These are phyloP conservation scores for Xylaria sp. DNA, from an alignment of 2,329 filamentous ascomycete species.

Conservation along the genomic window DNA sequence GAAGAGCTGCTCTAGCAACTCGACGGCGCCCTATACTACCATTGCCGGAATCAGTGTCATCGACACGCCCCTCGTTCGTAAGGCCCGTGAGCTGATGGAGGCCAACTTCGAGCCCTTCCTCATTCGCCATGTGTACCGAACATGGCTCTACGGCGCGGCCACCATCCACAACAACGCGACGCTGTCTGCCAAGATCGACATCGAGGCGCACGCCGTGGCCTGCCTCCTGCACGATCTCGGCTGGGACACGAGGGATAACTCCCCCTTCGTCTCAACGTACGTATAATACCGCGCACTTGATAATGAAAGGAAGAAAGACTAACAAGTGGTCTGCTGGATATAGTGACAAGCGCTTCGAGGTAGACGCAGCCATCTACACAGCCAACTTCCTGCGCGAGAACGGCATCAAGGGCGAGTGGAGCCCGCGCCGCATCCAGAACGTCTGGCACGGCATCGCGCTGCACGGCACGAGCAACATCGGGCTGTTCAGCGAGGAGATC, in stretches of 20 bases:
- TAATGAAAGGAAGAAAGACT: neutral
- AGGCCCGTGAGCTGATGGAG: slow-evolving; percentile 36
- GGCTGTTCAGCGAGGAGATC: slow-evolving; percentile 40
- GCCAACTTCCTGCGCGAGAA: slow-evolving; percentile 41
- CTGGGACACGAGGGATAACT: slow-evolving; percentile 43
- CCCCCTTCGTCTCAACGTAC: slow-evolving; percentile 33
- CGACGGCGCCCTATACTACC: slow-evolving; percentile 40
- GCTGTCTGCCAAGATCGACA: slow-evolving; percentile 39
- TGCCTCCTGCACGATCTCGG: slow-evolving; percentile 45
- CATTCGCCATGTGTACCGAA: slow-evolving; percentile 41
- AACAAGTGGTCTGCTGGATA: neutral
- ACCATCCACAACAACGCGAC: slow-evolving; percentile 42
- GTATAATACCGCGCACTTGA: neutral
- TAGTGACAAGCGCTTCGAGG: slow-evolving; percentile 45
- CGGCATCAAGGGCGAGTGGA: slow-evolving; percentile 40
- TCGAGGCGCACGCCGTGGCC: slow-evolving; percentile 43
- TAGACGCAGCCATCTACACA: slow-evolving; percentile 47
- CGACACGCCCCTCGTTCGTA: slow-evolving; percentile 43
- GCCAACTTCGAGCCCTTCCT: slow-evolving; percentile 40
- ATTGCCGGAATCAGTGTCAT: slow-evolving; percentile 43
- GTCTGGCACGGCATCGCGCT: slow-evolving; percentile 45
- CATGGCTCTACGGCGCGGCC: slow-evolving; percentile 44
- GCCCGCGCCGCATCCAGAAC: slow-evolving; percentile 39
- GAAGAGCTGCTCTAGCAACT: slow-evolving; percentile 23
- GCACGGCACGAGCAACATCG: slow-evolving; percentile 45